These are phyloP conservation scores for Mycena kentingensis DNA, from an alignment of 768 basidiomycete genomes.

Conservation along the genomic window DNA sequence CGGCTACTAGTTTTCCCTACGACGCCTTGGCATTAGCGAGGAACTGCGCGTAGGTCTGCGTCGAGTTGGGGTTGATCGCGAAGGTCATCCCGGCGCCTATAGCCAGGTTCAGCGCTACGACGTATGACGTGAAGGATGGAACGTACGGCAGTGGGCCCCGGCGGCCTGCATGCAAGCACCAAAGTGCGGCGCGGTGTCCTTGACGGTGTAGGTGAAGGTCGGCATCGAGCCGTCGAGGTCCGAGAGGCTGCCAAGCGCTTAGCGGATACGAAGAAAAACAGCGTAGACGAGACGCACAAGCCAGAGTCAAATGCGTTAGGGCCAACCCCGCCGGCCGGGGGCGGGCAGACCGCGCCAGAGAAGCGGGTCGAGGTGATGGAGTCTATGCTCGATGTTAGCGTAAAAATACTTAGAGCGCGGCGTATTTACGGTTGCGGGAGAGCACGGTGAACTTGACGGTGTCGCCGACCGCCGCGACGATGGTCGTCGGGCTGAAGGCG, in stretches of 20 bases:
- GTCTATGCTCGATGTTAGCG: constrained; percentile 9
- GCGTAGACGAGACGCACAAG: constrained; percentile 7
- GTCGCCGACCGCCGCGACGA: constrained; percentile 20
- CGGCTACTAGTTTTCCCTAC: no score
- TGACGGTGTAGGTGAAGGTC: constrained; percentile 15
- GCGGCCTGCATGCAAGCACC: constrained; percentile 25
- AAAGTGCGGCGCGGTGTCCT: constrained; percentile 20
- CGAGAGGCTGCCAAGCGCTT: constrained; percentile 18
- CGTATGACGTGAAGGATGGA: background rate
- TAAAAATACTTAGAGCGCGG: no score
- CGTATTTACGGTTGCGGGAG: constrained; percentile 22
- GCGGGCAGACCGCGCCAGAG: constrained; percentile 23
- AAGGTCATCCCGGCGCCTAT: constrained; percentile 6
- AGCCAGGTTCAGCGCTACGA: background rate
- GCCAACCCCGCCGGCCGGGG: constrained; percentile 21
- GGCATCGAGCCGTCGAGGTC: constrained; percentile 21
- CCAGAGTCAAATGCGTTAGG: constrained; percentile 24
- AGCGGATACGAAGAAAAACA: background rate
- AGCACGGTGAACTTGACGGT: constrained; percentile 25
- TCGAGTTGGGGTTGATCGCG: constrained; percentile 7
- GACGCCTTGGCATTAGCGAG: background rate
- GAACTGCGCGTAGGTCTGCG: constrained; percentile 5
- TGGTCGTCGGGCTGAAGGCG: constrained; percentile 18
- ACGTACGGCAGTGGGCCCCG: constrained; percentile 22
- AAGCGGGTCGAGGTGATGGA: constrained; percentile 22